Base-by-base conservation (phyloP, 1,284 basidiomycete species). In the Acaromyces ingoldii region DNA sequence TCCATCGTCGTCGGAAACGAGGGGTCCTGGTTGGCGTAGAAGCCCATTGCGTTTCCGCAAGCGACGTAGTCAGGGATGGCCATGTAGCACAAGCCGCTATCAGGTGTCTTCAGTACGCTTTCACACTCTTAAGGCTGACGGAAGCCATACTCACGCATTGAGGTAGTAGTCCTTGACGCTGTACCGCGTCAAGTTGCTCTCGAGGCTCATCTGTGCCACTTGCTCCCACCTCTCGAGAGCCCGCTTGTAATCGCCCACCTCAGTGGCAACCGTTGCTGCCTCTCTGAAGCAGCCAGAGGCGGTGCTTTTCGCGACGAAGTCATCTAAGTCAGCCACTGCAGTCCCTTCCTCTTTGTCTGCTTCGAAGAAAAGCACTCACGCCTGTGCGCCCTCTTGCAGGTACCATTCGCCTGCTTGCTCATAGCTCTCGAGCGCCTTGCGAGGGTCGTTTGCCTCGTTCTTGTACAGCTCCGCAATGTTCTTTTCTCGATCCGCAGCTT, bases 81-180 rank as follows among this genome's bases (percentile, higher is more conserved):
- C 51, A 97, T 81, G 34, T 88, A 88, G 74, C 93, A 98, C 24
- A 98, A 78, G 29, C 84, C 85, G 2, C 38, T 40, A 7, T 19
- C 28, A n/a, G n/a, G n/a, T n/a, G n/a, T n/a, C n/a, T n/a, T n/a
- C n/a, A n/a, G n/a, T n/a, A 13, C 33, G 19, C 33, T 34, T 34
- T 19, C n/a, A 13, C n/a, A n/a, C 13, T 19, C 33, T 34, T 19
- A n/a, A 34, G 13, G 13, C 33, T 34, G 13, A 34, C 13, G 13
- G 19, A 22, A 13, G 9, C 7, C 21, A 19, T 40, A 40, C 38
- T 40, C 38, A 40, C 26, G 91, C 83, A 65, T 86, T 83, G 39
- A 98, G 81, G 86, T 91, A 97, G 76, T 95, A 96, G 71, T 98
- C 93, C 79, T 97, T 98, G 66, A 97, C 93, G 60, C 88, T 91